Evolutionary conservation across 1,284 basidiomycete species (phyloP), one percentile per base, ranked within the genome.

Genomic region (Neolentinus lepideus): DNA sequence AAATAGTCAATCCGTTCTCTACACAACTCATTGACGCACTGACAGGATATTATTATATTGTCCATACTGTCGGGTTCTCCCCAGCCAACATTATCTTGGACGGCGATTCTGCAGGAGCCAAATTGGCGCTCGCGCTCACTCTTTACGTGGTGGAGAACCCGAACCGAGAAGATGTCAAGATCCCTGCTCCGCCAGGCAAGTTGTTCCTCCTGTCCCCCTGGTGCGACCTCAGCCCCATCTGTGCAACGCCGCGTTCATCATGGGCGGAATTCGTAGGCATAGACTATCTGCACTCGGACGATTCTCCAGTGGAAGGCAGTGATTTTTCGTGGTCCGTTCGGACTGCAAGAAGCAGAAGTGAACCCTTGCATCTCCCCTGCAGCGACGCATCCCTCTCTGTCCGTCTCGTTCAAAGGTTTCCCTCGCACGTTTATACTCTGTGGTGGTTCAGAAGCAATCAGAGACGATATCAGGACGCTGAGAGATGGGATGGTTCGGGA

Each of bases 361-460:
- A 83, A 78, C 59, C 65, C 67, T 10, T 85, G 82, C 61, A 73
- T 85, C 45, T 84, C 80, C 0, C 83, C 84, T 1, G 78, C 77
- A 2, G 80, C 77, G 8, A 62, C 69, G 43, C 58, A 74, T 31
- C 47, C 47, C 4, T 21, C 16, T 8, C 68, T 75, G 1, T 62
- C 73, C 38, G 47, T 51, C 51, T 63, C 68, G 54, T 85, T 83
- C 65, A 70, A 71, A 22, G 75, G 71, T 21, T 83, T 83, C 64
- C 83, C 83, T 1, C 65, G 67, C 31, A 83, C 82, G 0, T 79
- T 80, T 62, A 76, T 85, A 47, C 65, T 76, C 21, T 71, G 71
- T 3, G 83, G 83, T 2, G 78, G 73, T 2, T 76, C 75, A 2
- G 84, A 85, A 65, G 64, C 77, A 9, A 64, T 81, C 16, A 64